Conservation (phyloP, 768 basidiomycete species). For the Exidia glandulosa region DNA sequence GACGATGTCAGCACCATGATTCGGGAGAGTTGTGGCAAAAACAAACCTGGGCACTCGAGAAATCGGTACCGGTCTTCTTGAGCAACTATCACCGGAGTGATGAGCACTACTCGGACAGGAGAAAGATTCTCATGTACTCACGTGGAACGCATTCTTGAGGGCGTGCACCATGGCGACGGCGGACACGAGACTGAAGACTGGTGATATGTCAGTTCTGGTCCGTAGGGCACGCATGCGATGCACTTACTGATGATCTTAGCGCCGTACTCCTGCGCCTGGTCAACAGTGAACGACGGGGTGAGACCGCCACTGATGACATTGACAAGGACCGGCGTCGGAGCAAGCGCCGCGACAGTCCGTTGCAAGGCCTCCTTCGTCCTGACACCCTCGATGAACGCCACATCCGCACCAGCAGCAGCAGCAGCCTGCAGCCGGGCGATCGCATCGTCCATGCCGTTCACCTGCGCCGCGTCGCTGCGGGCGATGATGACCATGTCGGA, state of each 20-base stretch:
- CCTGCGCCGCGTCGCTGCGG: slow-evolving; percentile 62
- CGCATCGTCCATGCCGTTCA: slow-evolving; percentile 71
- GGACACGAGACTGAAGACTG: slow-evolving; percentile 68
- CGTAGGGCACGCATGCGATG: neutral
- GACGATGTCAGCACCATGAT: neutral
- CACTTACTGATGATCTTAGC: slow-evolving; percentile 56
- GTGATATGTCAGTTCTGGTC: neutral
- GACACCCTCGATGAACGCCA: slow-evolving; percentile 75
- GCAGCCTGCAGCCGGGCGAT: slow-evolving; percentile 54
- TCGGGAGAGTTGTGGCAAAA: neutral
- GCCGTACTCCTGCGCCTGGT: slow-evolving; percentile 57
- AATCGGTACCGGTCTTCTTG: slow-evolving; percentile 72
- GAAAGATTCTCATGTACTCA: neutral
- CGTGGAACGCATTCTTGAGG: slow-evolving; percentile 45
- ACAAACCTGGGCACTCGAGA: slow-evolving; percentile 26
- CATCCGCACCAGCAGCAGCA: slow-evolving; percentile 63
- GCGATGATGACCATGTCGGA: slow-evolving; percentile 50
- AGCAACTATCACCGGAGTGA: slow-evolving; percentile 44
- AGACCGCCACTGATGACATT: slow-evolving; percentile 73
- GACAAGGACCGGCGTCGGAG: slow-evolving; percentile 66
- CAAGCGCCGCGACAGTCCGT: slow-evolving; percentile 52
- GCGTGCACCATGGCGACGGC: slow-evolving; percentile 69
- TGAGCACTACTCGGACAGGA: neutral
- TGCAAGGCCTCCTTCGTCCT: slow-evolving; percentile 54
- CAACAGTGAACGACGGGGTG: slow-evolving; percentile 60